Percentiles rank a stretch among this genome's conserved stretches.
Evolutionary conservation across 140 eudicot genomes (phyloP).

Genomic region (Flaveria floridana): DNA sequence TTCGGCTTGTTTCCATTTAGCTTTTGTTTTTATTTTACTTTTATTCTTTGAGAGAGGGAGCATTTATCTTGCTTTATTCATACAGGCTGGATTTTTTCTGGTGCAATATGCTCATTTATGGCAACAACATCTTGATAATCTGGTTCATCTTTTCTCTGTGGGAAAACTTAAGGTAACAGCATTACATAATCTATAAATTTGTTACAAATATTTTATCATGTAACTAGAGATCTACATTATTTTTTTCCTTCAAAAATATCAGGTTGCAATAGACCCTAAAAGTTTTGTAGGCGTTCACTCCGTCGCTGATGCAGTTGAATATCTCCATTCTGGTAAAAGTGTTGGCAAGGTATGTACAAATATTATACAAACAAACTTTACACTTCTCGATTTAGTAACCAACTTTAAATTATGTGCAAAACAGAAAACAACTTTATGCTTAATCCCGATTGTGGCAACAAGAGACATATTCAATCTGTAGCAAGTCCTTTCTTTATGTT

Average conservation of each 20-base stretch:
- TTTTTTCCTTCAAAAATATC: constrained; percentile 11
- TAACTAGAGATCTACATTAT: background rate
- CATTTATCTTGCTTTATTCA: background rate
- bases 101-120: constrained; percentile 75
- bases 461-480: background rate
- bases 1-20: no score
- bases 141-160: constrained; percentile 59
- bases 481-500: background rate
- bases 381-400: background rate
- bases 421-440: background rate
- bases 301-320: constrained; percentile 87
- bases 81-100: constrained; percentile 89
- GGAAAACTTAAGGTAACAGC: constrained; percentile 70
- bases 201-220: background rate
- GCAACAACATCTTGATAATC: constrained; percentile 81
- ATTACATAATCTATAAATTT: background rate
- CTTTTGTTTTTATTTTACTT: background rate
- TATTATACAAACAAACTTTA: background rate
- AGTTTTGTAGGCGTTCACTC: constrained; percentile 69
- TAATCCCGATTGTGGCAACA: background rate
- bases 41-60: background rate
- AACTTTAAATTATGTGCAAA: background rate
- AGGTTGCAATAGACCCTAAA: constrained; percentile 82
- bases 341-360: constrained; percentile 76
- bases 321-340: constrained; percentile 95